Conservation (phyloP, 2,329 filamentous ascomycete species). For the Diaporthe ampelina region DNA sequence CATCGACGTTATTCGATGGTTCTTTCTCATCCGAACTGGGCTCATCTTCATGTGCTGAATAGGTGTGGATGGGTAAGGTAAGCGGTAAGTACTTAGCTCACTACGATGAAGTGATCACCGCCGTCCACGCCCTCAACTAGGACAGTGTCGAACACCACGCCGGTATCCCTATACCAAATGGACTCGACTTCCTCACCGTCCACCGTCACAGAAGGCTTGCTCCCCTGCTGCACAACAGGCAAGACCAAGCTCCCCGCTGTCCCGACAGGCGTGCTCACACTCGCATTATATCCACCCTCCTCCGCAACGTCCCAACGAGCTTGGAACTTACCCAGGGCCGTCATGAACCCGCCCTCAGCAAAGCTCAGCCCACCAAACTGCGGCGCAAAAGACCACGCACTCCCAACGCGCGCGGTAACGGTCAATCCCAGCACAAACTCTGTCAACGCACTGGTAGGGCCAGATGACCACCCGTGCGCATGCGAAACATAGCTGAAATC, state of each 20-base stretch:
- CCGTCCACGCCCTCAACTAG: conserved; percentile 35
- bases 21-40: background rate
- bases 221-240: conserved; percentile 41
- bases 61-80: background rate
- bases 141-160: conserved; percentile 40
- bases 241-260: conserved; percentile 47
- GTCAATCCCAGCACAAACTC: conserved; percentile 59
- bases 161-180: conserved; percentile 38
- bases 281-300: conserved; percentile 42
- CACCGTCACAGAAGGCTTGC: conserved; percentile 42
- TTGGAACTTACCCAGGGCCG: conserved; percentile 54
- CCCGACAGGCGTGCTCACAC: conserved; percentile 46
- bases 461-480: conserved; percentile 64
- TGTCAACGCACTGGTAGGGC: conserved; percentile 61
- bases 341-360: conserved; percentile 57
- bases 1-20: background rate
- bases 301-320: conserved; percentile 48
- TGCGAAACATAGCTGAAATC: conserved; percentile 63
- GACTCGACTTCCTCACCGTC: conserved; percentile 41
- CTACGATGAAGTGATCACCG: conserved; percentile 38
- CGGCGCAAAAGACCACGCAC: conserved; percentile 54
- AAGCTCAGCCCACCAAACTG: conserved; percentile 55
- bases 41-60: background rate
- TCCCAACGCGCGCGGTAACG: conserved; percentile 53
- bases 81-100: conserved; percentile 25